phyloP scores from a whole-genome alignment of 345 rosid species.

The Limnanthes douglasii region DNA sequence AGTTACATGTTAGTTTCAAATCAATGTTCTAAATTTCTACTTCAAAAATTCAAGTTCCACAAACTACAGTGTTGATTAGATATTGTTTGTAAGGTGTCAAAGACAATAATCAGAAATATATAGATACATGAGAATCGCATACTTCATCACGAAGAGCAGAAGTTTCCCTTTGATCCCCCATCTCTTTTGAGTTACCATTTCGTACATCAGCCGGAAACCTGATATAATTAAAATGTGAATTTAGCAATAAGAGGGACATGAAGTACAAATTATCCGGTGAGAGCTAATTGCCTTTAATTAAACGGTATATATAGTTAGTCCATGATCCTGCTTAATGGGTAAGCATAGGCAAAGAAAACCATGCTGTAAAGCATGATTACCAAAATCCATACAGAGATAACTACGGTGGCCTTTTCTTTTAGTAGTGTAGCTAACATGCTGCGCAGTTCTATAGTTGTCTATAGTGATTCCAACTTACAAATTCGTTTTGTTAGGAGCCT shows the following conservation, averaged over 20 bases:
- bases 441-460: no score
- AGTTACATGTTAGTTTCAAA: conserved; percentile 14
- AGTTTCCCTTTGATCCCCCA: conserved; percentile 63
- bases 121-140: conserved; percentile 10
- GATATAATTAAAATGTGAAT: conserved; percentile 10
- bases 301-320: no score
- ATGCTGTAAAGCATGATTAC: no score
- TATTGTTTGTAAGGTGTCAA: conserved; percentile 23
- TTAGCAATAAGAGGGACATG: background rate
- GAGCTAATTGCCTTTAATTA: conserved; percentile 1
- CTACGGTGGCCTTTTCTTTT: background rate
- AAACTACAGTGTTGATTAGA: no score
- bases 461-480: no score
- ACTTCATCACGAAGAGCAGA: conserved; percentile 98
- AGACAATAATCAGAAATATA: conserved; percentile 2
- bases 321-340: no score
- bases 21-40: conserved; percentile 4
- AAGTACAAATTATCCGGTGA: background rate
- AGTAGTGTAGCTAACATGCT: background rate
- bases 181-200: conserved; percentile 27
- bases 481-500: no score
- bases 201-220: conserved; percentile 47
- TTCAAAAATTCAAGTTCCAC: conserved; percentile 11
- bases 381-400: background rate
- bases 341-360: no score